Conservation (phyloP, 2,329 filamentous ascomycete species). For the Huntiella bhutanensis region DNA sequence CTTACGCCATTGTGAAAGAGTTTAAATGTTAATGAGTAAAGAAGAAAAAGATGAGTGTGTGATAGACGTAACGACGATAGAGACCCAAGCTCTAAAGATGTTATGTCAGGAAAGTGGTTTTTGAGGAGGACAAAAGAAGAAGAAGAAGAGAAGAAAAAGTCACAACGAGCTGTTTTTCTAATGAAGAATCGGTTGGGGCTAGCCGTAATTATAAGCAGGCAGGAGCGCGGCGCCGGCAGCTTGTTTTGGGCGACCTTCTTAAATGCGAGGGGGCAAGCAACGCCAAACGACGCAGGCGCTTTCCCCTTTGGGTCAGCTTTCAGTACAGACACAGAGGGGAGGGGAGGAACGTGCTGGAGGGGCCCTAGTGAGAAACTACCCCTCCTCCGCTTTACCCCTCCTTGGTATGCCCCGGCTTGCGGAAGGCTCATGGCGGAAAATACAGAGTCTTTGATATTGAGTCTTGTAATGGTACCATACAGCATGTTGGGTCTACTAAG, state of each 20-base stretch:
- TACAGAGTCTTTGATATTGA: too few species aligned
- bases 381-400: too few species aligned
- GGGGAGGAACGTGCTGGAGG: too few species aligned
- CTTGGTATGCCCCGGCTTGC: too few species aligned
- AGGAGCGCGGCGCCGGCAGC: constrained; percentile 1
- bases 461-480: too few species aligned
- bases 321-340: too few species aligned
- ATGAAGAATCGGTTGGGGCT: constrained; percentile 7
- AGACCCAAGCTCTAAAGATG: constrained; percentile 9
- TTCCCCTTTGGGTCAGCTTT: not conserved
- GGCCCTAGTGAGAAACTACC: too few species aligned
- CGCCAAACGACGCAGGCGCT: not conserved
- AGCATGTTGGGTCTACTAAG: too few species aligned
- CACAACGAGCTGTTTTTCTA: constrained; percentile 3
- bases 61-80: constrained; percentile 4
- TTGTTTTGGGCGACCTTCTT: not conserved
- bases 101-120: constrained; percentile 6
- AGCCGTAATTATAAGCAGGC: constrained; percentile 7
- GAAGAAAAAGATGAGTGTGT: not conserved
- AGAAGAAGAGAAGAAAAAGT: constrained; percentile 4
- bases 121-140: constrained; percentile 1
- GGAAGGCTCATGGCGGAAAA: too few species aligned
- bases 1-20: constrained; percentile 44
- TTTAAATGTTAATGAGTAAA: constrained; percentile 3
- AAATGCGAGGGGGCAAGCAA: not conserved